Percentiles rank a stretch among this genome's conserved stretches.
These are phyloP conservation scores for Didymella glomerata DNA, from an alignment of 2,329 filamentous ascomycete species.

Conservation along the genomic window DNA sequence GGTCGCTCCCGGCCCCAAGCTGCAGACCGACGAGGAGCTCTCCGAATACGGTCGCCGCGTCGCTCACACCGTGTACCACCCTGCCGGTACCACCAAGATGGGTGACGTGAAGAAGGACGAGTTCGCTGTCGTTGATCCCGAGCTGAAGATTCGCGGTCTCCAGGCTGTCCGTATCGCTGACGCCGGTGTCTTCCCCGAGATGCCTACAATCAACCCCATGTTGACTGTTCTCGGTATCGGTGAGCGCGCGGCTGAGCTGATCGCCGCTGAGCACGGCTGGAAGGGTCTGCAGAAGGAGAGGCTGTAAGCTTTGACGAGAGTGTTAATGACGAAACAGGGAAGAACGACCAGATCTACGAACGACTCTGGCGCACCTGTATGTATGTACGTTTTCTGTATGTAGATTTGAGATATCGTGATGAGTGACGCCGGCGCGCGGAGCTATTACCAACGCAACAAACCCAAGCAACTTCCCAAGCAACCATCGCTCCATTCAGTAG, in stretches of 20 bases:
- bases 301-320: slow-evolving; percentile 53
- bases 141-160: slow-evolving; percentile 76
- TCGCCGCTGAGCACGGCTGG: slow-evolving; percentile 77
- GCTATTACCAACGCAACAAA: slow-evolving; percentile 21
- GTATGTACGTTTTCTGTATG: slow-evolving; percentile 19
- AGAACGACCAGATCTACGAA: slow-evolving; percentile 8
- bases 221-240: slow-evolving; percentile 84
- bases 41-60: slow-evolving; percentile 81
- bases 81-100: slow-evolving; percentile 90
- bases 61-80: slow-evolving; percentile 91
- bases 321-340: neutral
- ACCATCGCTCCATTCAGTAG: slow-evolving; percentile 4
- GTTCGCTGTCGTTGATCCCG: slow-evolving; percentile 80
- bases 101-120: slow-evolving; percentile 73
- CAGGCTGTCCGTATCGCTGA: slow-evolving; percentile 81
- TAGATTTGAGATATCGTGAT: slow-evolving; percentile 18
- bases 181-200: slow-evolving; percentile 87
- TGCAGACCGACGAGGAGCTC: slow-evolving; percentile 81
- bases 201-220: slow-evolving; percentile 90
- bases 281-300: slow-evolving; percentile 63
- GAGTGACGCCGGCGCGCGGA: slow-evolving; percentile 22
- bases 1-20: slow-evolving; percentile 76
- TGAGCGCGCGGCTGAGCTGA: slow-evolving; percentile 84
- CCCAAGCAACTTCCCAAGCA: slow-evolving; percentile 14
- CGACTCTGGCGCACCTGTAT: slow-evolving; percentile 15